Evolutionary conservation across 495 filamentous ascomycete genomes (phyloP).

Genomic region (Penicillium desertorum): DNA sequence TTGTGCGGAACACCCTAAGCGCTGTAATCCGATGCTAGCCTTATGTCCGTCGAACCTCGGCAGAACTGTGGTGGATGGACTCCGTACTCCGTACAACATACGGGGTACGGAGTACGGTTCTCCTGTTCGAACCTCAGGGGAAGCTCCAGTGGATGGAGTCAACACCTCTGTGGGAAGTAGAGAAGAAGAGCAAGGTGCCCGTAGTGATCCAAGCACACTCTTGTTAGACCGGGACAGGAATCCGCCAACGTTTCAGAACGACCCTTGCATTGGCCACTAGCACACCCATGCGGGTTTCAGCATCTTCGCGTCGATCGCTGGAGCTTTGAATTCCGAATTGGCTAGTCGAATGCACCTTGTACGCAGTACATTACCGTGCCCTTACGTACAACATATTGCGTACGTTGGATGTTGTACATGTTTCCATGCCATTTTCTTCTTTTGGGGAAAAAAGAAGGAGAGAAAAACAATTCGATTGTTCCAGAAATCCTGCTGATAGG

Average conservation of each 20-base stretch:
- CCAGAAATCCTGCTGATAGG: constrained; percentile 16
- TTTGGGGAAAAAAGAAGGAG: not conserved
- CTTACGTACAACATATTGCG: not conserved
- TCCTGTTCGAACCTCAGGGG: not conserved
- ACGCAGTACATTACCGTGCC: constrained; percentile 5
- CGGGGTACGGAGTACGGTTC: no score
- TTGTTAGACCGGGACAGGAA: constrained; percentile 14
- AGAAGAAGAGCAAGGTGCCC: not conserved
- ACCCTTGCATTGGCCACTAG: constrained; percentile 18
- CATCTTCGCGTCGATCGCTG: constrained; percentile 23
- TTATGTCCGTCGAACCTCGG: not conserved
- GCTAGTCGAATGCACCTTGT: constrained; percentile 12
- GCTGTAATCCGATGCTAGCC: constrained; percentile 5
- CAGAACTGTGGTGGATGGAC: not conserved
- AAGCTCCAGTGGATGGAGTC: not conserved
- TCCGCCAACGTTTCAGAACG: constrained; percentile 29
- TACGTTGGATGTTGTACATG: not conserved
- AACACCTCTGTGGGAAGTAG: not conserved
- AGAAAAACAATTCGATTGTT: constrained; percentile 17
- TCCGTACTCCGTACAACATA: no score
- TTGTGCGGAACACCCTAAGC: constrained; percentile 5
- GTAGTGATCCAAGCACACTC: constrained; percentile 1
- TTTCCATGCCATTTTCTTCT: not conserved
- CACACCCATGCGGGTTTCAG: constrained; percentile 25
- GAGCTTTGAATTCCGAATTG: constrained; percentile 15